Evolutionary conservation across 2,329 filamentous ascomycete genomes (phyloP).

Genomic region (Mycogone perniciosa): DNA sequence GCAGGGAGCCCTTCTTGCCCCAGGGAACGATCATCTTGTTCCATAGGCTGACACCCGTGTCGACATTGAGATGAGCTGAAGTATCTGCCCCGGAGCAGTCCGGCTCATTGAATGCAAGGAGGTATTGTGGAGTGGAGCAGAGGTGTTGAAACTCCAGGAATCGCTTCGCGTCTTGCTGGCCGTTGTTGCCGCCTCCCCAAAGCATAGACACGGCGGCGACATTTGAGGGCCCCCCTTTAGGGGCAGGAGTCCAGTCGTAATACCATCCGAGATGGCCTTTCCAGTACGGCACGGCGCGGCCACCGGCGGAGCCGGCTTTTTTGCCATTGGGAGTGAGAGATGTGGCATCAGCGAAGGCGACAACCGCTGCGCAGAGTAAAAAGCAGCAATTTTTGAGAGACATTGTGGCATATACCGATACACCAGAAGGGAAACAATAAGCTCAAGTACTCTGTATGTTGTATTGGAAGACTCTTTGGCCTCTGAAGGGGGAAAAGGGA

Average conservation of each 20-base stretch:
- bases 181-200: constrained; percentile 15
- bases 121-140: constrained; percentile 8
- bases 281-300: constrained; percentile 10
- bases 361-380: constrained; percentile 1
- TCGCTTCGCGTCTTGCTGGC: constrained; percentile 8
- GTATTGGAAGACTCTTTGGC: too few species aligned
- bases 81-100: constrained; percentile 12
- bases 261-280: constrained; percentile 15
- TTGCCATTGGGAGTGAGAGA: constrained; percentile 10
- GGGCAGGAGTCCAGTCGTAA: constrained; percentile 14
- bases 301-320: constrained; percentile 15
- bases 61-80: constrained; percentile 14
- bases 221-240: constrained; percentile 4
- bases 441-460: too few species aligned
- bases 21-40: constrained; percentile 60
- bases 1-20: constrained; percentile 50
- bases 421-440: too few species aligned
- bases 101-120: constrained; percentile 15
- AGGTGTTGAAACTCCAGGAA: constrained; percentile 12
- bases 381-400: constrained; percentile 10
- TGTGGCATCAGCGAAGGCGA: constrained; percentile 2
- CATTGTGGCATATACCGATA: not conserved
- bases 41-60: constrained; percentile 39
- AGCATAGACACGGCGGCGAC: constrained; percentile 15
- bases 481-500: too few species aligned